Base-by-base conservation (phyloP, 257 asterid genomes). In the Nicotiana knightiana region DNA sequence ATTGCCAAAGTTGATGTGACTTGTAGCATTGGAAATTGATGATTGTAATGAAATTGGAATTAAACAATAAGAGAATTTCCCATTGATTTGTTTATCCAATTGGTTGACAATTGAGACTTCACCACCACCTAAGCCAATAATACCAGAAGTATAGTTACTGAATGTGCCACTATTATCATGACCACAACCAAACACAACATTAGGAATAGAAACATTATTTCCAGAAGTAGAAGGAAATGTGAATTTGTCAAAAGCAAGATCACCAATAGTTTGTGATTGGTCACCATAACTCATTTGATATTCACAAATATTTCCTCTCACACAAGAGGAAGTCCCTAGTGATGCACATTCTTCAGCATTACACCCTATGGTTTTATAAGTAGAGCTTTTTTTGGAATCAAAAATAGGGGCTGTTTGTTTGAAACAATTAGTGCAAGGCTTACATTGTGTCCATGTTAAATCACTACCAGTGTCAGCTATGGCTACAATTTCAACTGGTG, bases 391-490 rank as follows among this genome's bases (percentile, higher is more conserved):
- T 0, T 18, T 24, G 0, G 91, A 87, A 13, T 57, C 13, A 55
- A 91, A 91, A 6, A 91, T 0, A 0, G 90, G 90, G 0, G 32
- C 6, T 0, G 37, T 37, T 51, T 91, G 93, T 5, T 82, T 51
- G 17, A 82, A 87, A 80, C 92, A 89, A 4, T 17, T 1, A 3
- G 11, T 3, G 30, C 93, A 89, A 1, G 94, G 93, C 9, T 70
- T 30, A 73, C 94, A 89, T 71, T 89, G 91, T 0, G 88, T 86
- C 93, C 95, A 89, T 3, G 86, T 53, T 2, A 85, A 1, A 76
- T 85, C 87, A 15, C 92, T 91, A 24, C 93, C 94, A 0, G 91
- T 91, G 9, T 89, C 92, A 1, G 85, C 87, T 1, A 89, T 76
- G 54, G 84, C 89, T 7, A 85, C 9, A 8, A 85, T 53, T 3